A percentile compares a stretch with the other conserved stretches of the same genome.
Evolutionary conservation across 2,329 filamentous ascomycete species (phyloP).

Genomic region (Periconia sp.): DNA sequence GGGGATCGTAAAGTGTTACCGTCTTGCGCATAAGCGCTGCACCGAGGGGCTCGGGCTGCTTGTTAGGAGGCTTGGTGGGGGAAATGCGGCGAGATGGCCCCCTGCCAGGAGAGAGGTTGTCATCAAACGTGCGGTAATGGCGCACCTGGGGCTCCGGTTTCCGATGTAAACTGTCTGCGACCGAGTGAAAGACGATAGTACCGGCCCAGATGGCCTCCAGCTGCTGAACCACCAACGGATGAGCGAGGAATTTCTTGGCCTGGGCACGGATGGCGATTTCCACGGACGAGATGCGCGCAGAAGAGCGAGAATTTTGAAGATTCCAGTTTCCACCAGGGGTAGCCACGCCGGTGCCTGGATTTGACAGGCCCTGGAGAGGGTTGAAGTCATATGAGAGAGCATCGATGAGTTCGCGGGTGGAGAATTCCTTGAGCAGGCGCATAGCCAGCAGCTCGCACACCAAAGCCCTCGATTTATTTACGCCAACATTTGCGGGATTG

Average conservation of each 20-base stretch:
- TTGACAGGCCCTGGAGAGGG: constrained; percentile 78
- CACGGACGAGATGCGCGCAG: constrained; percentile 81
- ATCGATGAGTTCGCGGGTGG: constrained; percentile 87
- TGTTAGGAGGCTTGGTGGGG: constrained; percentile 18
- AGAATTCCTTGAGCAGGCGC: constrained; percentile 86
- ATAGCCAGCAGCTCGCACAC: constrained; percentile 90
- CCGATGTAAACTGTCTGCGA: constrained; percentile 81
- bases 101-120: constrained; percentile 28
- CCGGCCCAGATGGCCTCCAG: constrained; percentile 98
- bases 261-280: constrained; percentile 92
- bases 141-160: constrained; percentile 42
- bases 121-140: constrained; percentile 22
- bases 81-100: constrained; percentile 33
- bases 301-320: constrained; percentile 51
- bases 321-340: constrained; percentile 30
- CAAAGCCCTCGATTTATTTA: constrained; percentile 79
- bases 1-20: constrained; percentile 85
- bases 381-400: constrained; percentile 94
- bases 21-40: constrained; percentile 63
- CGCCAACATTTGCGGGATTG: constrained; percentile 81
- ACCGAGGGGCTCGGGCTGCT: constrained; percentile 23
- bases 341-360: constrained; percentile 39
- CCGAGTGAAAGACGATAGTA: constrained; percentile 90
- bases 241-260: constrained; percentile 87
- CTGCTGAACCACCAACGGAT: constrained; percentile 89